These are phyloP conservation scores for Incumbomyces delicatus DNA, from an alignment of 2,329 filamentous ascomycete genomes.

Conservation along the genomic window DNA sequence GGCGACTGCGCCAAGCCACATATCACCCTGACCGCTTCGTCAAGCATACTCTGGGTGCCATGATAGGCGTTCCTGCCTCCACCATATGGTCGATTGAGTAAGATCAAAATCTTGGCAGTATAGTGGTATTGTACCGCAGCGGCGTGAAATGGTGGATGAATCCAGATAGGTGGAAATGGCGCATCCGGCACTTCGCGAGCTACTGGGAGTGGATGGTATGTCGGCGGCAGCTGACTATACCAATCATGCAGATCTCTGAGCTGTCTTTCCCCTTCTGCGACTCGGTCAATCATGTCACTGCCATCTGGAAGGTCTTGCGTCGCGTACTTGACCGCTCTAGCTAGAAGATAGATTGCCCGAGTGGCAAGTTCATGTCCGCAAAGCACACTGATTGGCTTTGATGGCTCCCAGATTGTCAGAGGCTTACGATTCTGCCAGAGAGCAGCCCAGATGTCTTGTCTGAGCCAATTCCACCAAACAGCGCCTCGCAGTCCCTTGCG, in stretches of 20 bases:
- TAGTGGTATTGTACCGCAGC: slow-evolving; percentile 44
- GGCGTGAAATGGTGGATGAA: slow-evolving; percentile 39
- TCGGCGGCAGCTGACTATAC: slow-evolving; percentile 33
- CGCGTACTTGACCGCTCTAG: slow-evolving; percentile 49
- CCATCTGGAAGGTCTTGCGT: slow-evolving; percentile 41
- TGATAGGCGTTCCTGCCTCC: slow-evolving; percentile 41
- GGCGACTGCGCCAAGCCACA: slow-evolving; percentile 23
- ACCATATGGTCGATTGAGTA: slow-evolving; percentile 43
- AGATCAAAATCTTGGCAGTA: slow-evolving; percentile 44
- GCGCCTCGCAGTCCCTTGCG: slow-evolving; percentile 47
- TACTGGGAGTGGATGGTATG: slow-evolving; percentile 34
- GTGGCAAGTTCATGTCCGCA: slow-evolving; percentile 46
- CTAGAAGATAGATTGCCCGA: slow-evolving; percentile 45
- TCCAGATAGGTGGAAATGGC: slow-evolving; percentile 42
- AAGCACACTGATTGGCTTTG: slow-evolving; percentile 39
- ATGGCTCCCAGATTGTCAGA: slow-evolving; percentile 50
- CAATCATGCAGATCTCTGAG: slow-evolving; percentile 43
- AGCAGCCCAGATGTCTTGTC: slow-evolving; percentile 57
- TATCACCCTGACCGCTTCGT: slow-evolving; percentile 19
- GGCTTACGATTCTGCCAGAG: slow-evolving; percentile 48
- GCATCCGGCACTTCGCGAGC: slow-evolving; percentile 16
- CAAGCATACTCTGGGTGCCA: slow-evolving; percentile 16
- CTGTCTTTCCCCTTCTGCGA: slow-evolving; percentile 38
- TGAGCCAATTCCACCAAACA: slow-evolving; percentile 57
- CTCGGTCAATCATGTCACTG: slow-evolving; percentile 33